Percentiles rank a stretch among this genome's conserved stretches.
phyloP scores from a whole-genome alignment of 139 green algal genomes.

The Volvox africanus region DNA sequence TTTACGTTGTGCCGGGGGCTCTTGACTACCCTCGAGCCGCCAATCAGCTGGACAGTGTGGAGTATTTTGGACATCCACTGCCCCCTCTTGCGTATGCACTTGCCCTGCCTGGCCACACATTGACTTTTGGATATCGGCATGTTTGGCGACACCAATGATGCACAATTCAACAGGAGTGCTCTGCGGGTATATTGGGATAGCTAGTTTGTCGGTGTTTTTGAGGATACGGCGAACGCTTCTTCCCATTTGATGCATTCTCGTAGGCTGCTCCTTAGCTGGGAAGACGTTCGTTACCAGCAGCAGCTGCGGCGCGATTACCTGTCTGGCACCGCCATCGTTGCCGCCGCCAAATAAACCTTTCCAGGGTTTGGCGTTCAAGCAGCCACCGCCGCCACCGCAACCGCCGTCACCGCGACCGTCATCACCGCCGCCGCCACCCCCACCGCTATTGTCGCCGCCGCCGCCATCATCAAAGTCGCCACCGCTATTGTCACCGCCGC shows the following conservation, averaged over 20 bases:
- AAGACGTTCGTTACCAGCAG: constrained; percentile 2
- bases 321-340: neutral
- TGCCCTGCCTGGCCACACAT: too few species aligned
- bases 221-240: neutral
- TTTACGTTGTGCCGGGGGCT: too few species aligned
- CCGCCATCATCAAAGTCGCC: neutral
- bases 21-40: too few species aligned
- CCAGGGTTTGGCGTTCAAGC: too few species aligned
- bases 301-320: constrained; percentile 6
- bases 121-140: too few species aligned
- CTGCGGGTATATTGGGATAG: too few species aligned
- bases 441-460: neutral
- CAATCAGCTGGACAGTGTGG: too few species aligned
- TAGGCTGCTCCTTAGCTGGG: neutral
- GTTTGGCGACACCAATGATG: too few species aligned
- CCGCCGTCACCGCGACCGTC: neutral
- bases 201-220: neutral
- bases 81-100: too few species aligned
- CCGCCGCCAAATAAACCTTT: neutral
- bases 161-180: too few species aligned
- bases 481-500: neutral
- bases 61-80: too few species aligned
- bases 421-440: neutral
- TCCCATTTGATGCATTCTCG: neutral
- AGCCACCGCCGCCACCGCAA: neutral